Conservation (phyloP, 192 early-diverging fungal genomes). For the Backusella sp. region DNA sequence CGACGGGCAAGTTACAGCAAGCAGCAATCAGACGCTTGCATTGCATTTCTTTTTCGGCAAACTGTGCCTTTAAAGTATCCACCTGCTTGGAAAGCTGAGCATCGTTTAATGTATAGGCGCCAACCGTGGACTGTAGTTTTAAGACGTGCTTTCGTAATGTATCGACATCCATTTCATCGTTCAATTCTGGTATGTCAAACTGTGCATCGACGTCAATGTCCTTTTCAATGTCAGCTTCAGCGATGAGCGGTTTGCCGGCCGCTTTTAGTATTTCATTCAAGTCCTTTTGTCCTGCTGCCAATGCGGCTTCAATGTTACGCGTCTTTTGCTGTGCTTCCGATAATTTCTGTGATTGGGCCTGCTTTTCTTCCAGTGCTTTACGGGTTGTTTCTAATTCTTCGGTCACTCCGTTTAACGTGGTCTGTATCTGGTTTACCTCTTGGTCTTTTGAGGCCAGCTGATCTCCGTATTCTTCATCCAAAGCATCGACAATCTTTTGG, state of each 20-base stretch:
- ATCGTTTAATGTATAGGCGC: constrained; percentile 44
- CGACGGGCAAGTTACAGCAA: constrained; percentile 79
- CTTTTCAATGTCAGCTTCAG: constrained; percentile 8
- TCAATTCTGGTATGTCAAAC: constrained; percentile 7
- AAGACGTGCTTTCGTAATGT: not conserved
- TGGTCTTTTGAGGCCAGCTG: constrained; percentile 57
- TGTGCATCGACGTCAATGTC: constrained; percentile 17
- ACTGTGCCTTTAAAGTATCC: constrained; percentile 16
- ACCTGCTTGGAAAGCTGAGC: constrained; percentile 34
- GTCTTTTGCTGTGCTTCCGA: constrained; percentile 58
- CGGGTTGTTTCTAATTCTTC: constrained; percentile 53
- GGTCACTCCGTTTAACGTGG: constrained; percentile 54
- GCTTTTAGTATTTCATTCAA: constrained; percentile 6
- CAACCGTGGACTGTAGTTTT: constrained; percentile 33
- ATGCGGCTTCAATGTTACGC: constrained; percentile 55
- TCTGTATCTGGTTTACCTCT: constrained; percentile 54
- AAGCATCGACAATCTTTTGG: constrained; percentile 69
- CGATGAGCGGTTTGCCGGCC: constrained; percentile 19
- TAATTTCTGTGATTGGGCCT: constrained; percentile 52
- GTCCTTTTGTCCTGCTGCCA: constrained; percentile 24
- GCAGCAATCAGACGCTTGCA: constrained; percentile 85
- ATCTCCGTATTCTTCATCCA: constrained; percentile 66
- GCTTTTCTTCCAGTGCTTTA: constrained; percentile 53
- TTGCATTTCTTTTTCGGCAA: constrained; percentile 66
- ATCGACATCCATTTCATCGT: not conserved